Evolutionary conservation across 2,329 filamentous ascomycete species (phyloP).

Genomic region (Nannizzia gypsea): DNA sequence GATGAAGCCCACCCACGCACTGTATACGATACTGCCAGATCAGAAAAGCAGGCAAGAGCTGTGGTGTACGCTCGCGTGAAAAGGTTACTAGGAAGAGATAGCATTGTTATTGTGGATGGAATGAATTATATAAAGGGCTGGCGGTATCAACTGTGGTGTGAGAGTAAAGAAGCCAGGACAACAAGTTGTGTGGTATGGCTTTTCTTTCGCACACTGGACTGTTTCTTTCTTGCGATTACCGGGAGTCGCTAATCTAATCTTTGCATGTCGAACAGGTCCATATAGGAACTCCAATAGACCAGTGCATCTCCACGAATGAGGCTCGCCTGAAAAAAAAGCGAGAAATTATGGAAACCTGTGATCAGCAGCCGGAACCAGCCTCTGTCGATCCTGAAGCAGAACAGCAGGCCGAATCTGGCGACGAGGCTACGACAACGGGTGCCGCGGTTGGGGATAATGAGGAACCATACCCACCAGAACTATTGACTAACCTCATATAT

Average conservation of each 20-base stretch:
- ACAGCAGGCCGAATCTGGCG: background rate
- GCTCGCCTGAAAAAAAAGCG: conserved; percentile 18
- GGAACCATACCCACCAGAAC: conserved; percentile 41
- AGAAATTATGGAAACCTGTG: conserved; percentile 4
- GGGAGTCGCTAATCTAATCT: background rate
- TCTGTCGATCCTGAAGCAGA: background rate
- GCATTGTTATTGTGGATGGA: conserved; percentile 51
- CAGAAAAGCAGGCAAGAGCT: conserved; percentile 53
- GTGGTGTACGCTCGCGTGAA: conserved; percentile 52
- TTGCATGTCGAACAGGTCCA: conserved; percentile 37
- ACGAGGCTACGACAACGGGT: background rate
- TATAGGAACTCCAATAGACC: conserved; percentile 45
- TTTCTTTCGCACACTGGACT: no score
- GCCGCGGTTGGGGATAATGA: conserved; percentile 16
- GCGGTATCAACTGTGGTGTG: conserved; percentile 55
- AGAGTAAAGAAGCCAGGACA: conserved; percentile 52
- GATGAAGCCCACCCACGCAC: conserved; percentile 35
- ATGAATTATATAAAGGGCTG: conserved; percentile 60
- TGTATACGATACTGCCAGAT: conserved; percentile 45
- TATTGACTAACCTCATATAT: conserved; percentile 53
- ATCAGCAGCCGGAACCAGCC: background rate
- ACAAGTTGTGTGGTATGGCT: conserved; percentile 48
- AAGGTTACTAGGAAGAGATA: conserved; percentile 44
- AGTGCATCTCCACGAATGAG: conserved; percentile 45
- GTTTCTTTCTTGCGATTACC: background rate